Percentiles rank a stretch among this genome's conserved stretches.
Evolutionary conservation across 1,139 yeast genomes (phyloP).

Genomic region (Candida dubliniensis): DNA sequence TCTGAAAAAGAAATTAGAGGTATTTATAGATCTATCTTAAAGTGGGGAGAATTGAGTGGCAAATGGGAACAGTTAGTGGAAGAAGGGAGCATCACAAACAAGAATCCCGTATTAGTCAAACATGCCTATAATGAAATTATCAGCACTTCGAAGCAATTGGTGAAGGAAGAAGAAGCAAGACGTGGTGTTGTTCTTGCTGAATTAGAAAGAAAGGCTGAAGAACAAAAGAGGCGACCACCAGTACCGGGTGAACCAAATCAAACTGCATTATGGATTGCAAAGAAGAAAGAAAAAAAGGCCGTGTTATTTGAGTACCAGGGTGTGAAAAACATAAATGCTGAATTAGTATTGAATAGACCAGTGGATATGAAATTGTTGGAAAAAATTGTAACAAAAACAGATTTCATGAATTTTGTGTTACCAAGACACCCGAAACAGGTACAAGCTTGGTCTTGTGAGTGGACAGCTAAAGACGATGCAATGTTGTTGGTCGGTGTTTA

Average conservation of each 20-base stretch:
- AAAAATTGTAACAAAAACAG: conserved; percentile 56
- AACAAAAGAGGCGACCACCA: conserved; percentile 44
- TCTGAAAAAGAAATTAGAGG: conserved; percentile 88
- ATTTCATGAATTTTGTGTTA: conserved; percentile 58
- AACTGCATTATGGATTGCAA: conserved; percentile 53
- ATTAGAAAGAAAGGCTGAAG: conserved; percentile 61
- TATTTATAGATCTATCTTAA: conserved; percentile 77
- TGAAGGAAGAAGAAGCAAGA: conserved; percentile 65
- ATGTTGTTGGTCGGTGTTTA: conserved; percentile 83
- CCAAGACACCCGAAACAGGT: conserved; percentile 73
- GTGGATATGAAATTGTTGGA: conserved; percentile 71
- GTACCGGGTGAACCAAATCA: conserved; percentile 39
- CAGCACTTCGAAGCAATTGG: conserved; percentile 59
- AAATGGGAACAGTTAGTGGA: conserved; percentile 86
- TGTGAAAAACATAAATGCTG: conserved; percentile 90
- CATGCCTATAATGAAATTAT: conserved; percentile 74
- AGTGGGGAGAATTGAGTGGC: conserved; percentile 78
- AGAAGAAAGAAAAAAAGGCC: conserved; percentile 80
- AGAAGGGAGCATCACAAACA: conserved; percentile 86
- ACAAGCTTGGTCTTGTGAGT: conserved; percentile 86
- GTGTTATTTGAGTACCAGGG: conserved; percentile 86
- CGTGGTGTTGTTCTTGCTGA: conserved; percentile 56
- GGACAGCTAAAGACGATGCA: conserved; percentile 84
- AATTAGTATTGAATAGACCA: conserved; percentile 78
- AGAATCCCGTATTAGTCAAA: conserved; percentile 79